Evolutionary conservation across 1,139 yeast genomes (phyloP).

Genomic region (Suhomyces terraborum): DNA sequence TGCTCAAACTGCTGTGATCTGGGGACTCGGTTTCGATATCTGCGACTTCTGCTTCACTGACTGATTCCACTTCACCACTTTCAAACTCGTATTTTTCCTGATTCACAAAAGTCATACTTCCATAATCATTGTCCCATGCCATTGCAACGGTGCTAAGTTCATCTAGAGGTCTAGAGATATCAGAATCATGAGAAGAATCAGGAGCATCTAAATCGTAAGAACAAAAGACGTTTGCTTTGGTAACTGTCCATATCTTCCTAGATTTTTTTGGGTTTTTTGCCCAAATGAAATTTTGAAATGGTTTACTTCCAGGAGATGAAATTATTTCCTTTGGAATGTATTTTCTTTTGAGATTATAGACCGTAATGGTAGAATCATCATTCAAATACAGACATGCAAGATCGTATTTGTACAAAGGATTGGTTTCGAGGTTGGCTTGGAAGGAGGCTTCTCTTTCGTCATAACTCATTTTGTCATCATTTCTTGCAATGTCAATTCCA

Average conservation of each 20-base stretch:
- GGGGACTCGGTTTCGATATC: conserved; percentile 9
- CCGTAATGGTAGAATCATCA: conserved; percentile 71
- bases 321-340: conserved; percentile 73
- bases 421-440: conserved; percentile 7
- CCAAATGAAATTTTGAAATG: conserved; percentile 50
- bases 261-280: conserved; percentile 28
- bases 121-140: conserved; percentile 54
- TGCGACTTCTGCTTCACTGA: conserved; percentile 11
- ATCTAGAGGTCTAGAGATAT: conserved; percentile 54
- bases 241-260: conserved; percentile 43
- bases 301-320: conserved; percentile 52
- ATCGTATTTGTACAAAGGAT: conserved; percentile 51
- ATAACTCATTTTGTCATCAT: conserved; percentile 20
- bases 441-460: conserved; percentile 34
- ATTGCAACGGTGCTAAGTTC: conserved; percentile 54
- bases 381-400: conserved; percentile 78
- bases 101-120: conserved; percentile 53
- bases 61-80: conserved; percentile 15
- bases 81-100: conserved; percentile 53
- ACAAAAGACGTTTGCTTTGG: conserved; percentile 53
- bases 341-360: conserved; percentile 74
- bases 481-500: conserved; percentile 8
- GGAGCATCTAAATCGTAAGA: conserved; percentile 51
- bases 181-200: conserved; percentile 20
- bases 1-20: conserved; percentile 10